Evolutionary conservation across 83 land plant genomes (phyloP).

Genomic region (Picea mariana): DNA sequence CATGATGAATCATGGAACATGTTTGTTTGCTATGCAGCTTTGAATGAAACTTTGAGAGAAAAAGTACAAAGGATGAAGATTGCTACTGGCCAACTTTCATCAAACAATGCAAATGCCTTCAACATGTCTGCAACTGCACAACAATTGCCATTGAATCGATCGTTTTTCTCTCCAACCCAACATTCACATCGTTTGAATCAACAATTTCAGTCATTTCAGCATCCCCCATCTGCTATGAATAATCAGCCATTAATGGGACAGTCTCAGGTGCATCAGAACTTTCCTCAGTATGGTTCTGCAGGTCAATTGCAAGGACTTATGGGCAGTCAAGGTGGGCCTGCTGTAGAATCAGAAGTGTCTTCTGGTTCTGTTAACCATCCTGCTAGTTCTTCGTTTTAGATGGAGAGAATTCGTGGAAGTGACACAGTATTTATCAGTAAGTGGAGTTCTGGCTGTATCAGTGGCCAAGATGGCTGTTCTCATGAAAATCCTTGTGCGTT

Average conservation of each 20-base stretch:
- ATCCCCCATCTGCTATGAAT: constrained; percentile 31
- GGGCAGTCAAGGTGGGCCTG: constrained; percentile 38
- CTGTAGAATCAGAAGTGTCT: constrained; percentile 62
- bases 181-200: constrained; percentile 35
- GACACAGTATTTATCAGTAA: neutral
- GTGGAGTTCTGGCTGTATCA: neutral
- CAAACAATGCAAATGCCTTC: constrained; percentile 43
- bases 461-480: neutral
- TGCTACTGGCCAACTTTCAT: constrained; percentile 68
- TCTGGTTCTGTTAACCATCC: constrained; percentile 59
- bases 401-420: constrained; percentile 1
- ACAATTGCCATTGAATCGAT: constrained; percentile 38
- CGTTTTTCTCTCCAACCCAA: constrained; percentile 31
- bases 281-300: constrained; percentile 66
- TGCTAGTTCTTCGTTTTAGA: neutral
- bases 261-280: constrained; percentile 38
- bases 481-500: neutral
- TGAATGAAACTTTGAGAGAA: constrained; percentile 87
- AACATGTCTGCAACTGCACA: constrained; percentile 51
- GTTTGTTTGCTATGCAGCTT: constrained; percentile 53
- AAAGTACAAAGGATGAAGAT: constrained; percentile 87
- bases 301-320: constrained; percentile 66
- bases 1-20: neutral
- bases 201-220: constrained; percentile 51
- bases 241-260: constrained; percentile 43